Evolutionary conservation across 345 rosid genomes (phyloP), one percentile per base, ranked within the genome.

Genomic region (Citrus mangshanensis): DNA sequence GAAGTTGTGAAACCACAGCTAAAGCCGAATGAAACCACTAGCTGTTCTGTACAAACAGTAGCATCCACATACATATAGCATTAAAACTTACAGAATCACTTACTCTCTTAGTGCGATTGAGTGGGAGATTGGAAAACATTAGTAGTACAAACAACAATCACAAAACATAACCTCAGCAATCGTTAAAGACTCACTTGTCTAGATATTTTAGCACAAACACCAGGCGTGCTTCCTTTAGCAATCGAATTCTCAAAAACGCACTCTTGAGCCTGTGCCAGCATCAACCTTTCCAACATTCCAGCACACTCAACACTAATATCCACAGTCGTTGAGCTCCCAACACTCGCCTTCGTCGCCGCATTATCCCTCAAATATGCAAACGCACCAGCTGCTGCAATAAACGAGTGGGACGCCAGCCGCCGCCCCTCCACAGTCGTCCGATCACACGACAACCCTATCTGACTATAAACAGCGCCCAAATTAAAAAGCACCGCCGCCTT

Each of bases 191-290:
- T 66, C 30, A 94, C 99, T 94, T 96, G 99, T 81, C 98, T 83
- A 34, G 98, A 77, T 78, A 96, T 96, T 86, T 96, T 96, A 19
- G 99, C 90, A 72, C 89, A 96, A 74, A 96, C 99, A 27, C 98
- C 99, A 30, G 99, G 95, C 9, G 97, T 91, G 75, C 95, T 96
- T 79, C 98, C 99, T 85, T 96, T 96, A 58, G 98, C 95, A 71
- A 96, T 96, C 13, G 97, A 87, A 59, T 94, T 96, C 86, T 96
- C 99, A 65, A 96, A 96, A 21, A 96, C 99, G 77, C 97, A 93
- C 83, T 96, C 99, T 80, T 96, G 99, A 42, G 97, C 99, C 79
- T 96, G 97, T 9, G 99, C 99, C 46, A 94, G 81, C 97, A 96
- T 96, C 85, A 96, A 74, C 81, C 97, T 81, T 84, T 96, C 99